Base-by-base conservation (phyloP, 352 stramenopile species). In the Phytopythium sindhum region DNA sequence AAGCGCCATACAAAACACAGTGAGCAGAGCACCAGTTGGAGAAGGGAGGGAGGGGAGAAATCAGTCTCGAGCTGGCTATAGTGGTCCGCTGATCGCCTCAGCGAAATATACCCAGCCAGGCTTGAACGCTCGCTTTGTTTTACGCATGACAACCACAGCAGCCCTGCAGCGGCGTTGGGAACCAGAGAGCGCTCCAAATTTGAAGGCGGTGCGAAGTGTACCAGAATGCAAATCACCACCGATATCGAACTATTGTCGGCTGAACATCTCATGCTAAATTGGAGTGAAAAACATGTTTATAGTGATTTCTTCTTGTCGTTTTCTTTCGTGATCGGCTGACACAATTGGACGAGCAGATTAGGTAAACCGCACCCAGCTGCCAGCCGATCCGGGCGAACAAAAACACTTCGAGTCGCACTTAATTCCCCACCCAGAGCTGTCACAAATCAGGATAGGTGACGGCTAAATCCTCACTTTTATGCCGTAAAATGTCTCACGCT, bases 401-500 rank as follows among this genome's bases (percentile, higher is more conserved):
- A 50, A 50, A 50, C 19, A 24, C 42, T 14, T 10, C 42, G 19
- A 17, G 0, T n/a, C 8, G 21, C 21, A 6, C 5, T 26, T 23
- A 50, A 50, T 28, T 50, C 21, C 10, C 21, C 41, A 10, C 1
- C 10, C 5, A 8, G 42, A 29, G 15, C 4, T 53, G 47, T 53
- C 47, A 53, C 47, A 53, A 53, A 53, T 53, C 47, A 53, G 47
- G 4, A 52, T 52, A 17, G 42, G 33, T 10, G 7, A 24, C n/a
- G 14, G n/a, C 4, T 33, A 53, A 28, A 35, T 28, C n/a, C 33
- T 45, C 54, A 33, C 35, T 67, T 57, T 51, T 62, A 57, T 57
- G 31, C 50, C 50, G 28, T 33, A 41, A 41, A 37, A 55, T 55
- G 48, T 55, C 48, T 10, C 48, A 55, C 5, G 5, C 15, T 9